Evolutionary conservation across 1,139 yeast species (phyloP).

Genomic region (Pneumocystis sp.): DNA sequence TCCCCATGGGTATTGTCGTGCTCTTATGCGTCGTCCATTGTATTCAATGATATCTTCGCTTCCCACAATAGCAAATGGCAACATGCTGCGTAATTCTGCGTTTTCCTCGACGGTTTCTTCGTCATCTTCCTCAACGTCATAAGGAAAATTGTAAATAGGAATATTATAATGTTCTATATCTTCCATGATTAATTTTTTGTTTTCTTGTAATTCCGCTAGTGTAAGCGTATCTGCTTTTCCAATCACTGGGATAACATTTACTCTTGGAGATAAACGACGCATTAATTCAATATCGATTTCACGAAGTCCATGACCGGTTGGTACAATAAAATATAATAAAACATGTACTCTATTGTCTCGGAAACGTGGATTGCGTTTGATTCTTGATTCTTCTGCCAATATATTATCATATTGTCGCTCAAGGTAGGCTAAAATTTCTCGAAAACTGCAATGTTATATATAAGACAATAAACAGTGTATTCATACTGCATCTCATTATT

Average conservation of each 20-base stretch:
- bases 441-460: slow-evolving; percentile 30
- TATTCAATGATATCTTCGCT: slow-evolving; percentile 47
- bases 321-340: slow-evolving; percentile 51
- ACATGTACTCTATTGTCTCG: slow-evolving; percentile 63
- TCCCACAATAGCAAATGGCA: slow-evolving; percentile 83
- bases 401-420: slow-evolving; percentile 88
- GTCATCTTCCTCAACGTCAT: slow-evolving; percentile 38
- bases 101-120: slow-evolving; percentile 69
- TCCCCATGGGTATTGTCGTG: slow-evolving; percentile 93
- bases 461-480: background rate
- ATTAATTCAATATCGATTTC: slow-evolving; percentile 67
- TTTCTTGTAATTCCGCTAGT: slow-evolving; percentile 49
- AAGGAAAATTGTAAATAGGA: slow-evolving; percentile 72
- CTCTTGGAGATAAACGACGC: slow-evolving; percentile 61
- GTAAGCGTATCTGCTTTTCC: slow-evolving; percentile 82
- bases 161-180: slow-evolving; percentile 66
- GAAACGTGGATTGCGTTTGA: slow-evolving; percentile 67
- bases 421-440: slow-evolving; percentile 56
- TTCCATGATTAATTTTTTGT: slow-evolving; percentile 47
- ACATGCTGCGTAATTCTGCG: slow-evolving; percentile 51
- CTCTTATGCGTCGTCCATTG: slow-evolving; percentile 52
- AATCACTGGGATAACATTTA: slow-evolving; percentile 76
- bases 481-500: slow-evolving; percentile 39
- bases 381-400: slow-evolving; percentile 77
- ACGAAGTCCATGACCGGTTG: slow-evolving; percentile 62